Evolutionary conservation across 2,329 filamentous ascomycete species (phyloP).

Genomic region (Fusarium sp.): DNA sequence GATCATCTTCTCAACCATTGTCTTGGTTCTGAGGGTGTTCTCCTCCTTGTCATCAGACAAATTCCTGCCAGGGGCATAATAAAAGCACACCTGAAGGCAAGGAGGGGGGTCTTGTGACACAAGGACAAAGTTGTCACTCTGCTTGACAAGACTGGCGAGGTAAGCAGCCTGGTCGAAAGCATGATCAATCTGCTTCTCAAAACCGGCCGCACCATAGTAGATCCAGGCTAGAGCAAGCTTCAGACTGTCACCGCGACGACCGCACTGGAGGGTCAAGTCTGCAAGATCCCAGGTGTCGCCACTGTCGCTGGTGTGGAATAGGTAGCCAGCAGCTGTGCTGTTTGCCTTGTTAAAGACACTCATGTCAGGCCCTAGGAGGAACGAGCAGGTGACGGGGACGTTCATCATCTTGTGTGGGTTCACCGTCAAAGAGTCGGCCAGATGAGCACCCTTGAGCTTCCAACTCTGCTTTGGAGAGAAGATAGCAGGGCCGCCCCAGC

Average conservation of each 20-base stretch:
- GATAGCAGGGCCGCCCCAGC: constrained; percentile 86
- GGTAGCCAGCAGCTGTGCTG: constrained; percentile 85
- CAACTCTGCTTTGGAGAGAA: constrained; percentile 72
- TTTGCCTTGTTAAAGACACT: constrained; percentile 82
- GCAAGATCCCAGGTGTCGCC: constrained; percentile 85
- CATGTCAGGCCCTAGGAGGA: constrained; percentile 82
- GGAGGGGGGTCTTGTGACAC: constrained; percentile 81
- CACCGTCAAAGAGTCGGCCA: constrained; percentile 83
- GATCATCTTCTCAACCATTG: constrained; percentile 59
- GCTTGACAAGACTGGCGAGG: constrained; percentile 68
- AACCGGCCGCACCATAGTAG: constrained; percentile 83
- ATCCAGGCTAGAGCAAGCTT: constrained; percentile 91
- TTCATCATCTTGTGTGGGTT: constrained; percentile 99
- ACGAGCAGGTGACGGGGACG: constrained; percentile 88
- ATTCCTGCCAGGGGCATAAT: constrained; percentile 70
- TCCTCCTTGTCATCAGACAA: constrained; percentile 53
- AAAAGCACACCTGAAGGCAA: constrained; percentile 95
- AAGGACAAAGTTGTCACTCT: constrained; percentile 70
- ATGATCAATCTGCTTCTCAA: constrained; percentile 72
- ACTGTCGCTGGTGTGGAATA: constrained; percentile 71
- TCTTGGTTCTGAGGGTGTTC: constrained; percentile 61
- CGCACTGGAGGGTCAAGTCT: constrained; percentile 92
- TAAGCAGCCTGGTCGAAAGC: constrained; percentile 77
- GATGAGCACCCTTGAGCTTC: constrained; percentile 74
- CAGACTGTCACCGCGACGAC: constrained; percentile 82